Conservation (phyloP, 805 yeast species). For the Sugiyamaella chiloensis region DNA sequence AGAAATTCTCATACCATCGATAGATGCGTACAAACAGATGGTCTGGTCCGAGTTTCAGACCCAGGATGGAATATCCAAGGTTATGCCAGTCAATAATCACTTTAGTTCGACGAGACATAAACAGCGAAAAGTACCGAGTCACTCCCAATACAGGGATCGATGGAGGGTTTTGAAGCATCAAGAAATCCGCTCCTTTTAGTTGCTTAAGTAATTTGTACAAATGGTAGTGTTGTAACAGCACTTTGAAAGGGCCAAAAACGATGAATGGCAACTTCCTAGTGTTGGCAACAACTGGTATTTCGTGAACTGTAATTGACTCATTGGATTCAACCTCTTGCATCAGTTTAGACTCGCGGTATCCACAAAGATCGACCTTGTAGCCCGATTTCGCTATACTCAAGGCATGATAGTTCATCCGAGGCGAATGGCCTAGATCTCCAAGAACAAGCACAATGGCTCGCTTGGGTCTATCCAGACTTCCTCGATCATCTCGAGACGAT, state of each 20-base stretch:
- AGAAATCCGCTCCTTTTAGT: slow-evolving; percentile 59
- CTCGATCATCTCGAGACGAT: slow-evolving; percentile 15
- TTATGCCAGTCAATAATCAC: slow-evolving; percentile 96
- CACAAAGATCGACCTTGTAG: slow-evolving; percentile 77
- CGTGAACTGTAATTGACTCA: slow-evolving; percentile 30
- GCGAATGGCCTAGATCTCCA: slow-evolving; percentile 94
- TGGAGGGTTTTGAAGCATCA: slow-evolving; percentile 85
- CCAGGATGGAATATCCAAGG: slow-evolving; percentile 78
- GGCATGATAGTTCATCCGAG: slow-evolving; percentile 91
- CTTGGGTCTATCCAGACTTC: slow-evolving; percentile 32
- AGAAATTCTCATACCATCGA: slow-evolving; percentile 56
- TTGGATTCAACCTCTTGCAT: slow-evolving; percentile 19
- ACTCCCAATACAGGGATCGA: slow-evolving; percentile 76
- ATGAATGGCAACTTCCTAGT: slow-evolving; percentile 46
- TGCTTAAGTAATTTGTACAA: slow-evolving; percentile 49
- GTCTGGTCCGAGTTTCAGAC: slow-evolving; percentile 51
- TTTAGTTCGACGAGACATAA: slow-evolving; percentile 51
- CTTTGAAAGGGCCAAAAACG: slow-evolving; percentile 57
- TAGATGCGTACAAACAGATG: slow-evolving; percentile 65
- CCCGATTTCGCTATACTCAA: slow-evolving; percentile 65
- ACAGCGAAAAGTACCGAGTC: slow-evolving; percentile 49
- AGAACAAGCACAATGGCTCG: slow-evolving; percentile 76
- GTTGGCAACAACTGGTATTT: slow-evolving; percentile 28
- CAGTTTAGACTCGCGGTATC: slow-evolving; percentile 47
- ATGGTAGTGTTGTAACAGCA: slow-evolving; percentile 50